These are phyloP conservation scores for Boletus rex-veris DNA, from an alignment of 768 basidiomycete species.

Conservation along the genomic window DNA sequence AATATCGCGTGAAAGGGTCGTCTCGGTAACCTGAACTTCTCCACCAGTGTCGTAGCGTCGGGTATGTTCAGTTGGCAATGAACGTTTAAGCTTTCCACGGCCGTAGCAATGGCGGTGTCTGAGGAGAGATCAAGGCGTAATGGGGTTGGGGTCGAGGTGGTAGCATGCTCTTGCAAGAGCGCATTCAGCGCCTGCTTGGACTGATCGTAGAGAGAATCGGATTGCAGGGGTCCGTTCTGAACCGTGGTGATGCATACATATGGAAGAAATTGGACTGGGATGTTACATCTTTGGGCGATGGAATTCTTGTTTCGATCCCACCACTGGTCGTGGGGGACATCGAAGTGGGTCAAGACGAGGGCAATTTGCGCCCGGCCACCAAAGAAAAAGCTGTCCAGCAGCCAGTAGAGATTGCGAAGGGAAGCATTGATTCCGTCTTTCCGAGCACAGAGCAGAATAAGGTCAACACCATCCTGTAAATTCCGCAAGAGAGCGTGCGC, in stretches of 20 bases:
- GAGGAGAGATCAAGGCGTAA: slow-evolving; percentile 20
- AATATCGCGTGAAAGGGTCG: slow-evolving; percentile 32
- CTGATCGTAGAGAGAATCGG: not conserved
- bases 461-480: slow-evolving; percentile 35
- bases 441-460: slow-evolving; percentile 40
- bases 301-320: slow-evolving; percentile 33
- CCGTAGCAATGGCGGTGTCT: not conserved
- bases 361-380: slow-evolving; percentile 33
- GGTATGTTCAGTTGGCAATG: slow-evolving; percentile 9
- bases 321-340: slow-evolving; percentile 34
- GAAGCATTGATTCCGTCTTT: slow-evolving; percentile 36
- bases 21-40: slow-evolving; percentile 8
- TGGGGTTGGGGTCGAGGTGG: slow-evolving; percentile 5
- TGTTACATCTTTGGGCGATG: slow-evolving; percentile 16
- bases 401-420: slow-evolving; percentile 34
- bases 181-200: slow-evolving; percentile 12
- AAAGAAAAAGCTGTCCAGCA: slow-evolving; percentile 40
- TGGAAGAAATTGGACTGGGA: slow-evolving; percentile 9
- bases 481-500: slow-evolving; percentile 33
- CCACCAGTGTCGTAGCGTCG: slow-evolving; percentile 12
- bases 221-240: not conserved
- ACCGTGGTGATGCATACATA: slow-evolving; percentile 21
- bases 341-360: slow-evolving; percentile 40
- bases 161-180: slow-evolving; percentile 8
- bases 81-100: slow-evolving; percentile 6